Conservation (phyloP, 495 filamentous ascomycete species). For the Xylaria acuta region DNA sequence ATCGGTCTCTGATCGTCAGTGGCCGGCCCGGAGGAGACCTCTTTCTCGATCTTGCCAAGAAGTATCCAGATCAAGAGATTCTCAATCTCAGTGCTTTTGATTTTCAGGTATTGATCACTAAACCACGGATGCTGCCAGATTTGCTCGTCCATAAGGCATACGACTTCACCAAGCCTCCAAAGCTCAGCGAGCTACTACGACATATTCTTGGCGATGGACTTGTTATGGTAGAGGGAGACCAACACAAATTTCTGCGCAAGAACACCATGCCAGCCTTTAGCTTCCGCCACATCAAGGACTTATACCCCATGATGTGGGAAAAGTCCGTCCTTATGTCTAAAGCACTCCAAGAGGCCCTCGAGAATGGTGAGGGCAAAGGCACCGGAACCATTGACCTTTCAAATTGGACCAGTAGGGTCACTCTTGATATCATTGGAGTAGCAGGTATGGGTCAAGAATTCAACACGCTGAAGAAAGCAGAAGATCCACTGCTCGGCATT, state of each 20-base stretch:
- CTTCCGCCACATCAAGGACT: slow-evolving; percentile 76
- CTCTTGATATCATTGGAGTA: slow-evolving; percentile 77
- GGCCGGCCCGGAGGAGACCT: slow-evolving; percentile 49
- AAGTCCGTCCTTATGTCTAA: slow-evolving; percentile 52
- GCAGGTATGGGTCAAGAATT: slow-evolving; percentile 78
- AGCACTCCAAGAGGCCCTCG: slow-evolving; percentile 43
- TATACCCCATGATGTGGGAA: slow-evolving; percentile 77
- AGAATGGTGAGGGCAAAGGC: slow-evolving; percentile 41
- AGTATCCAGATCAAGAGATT: slow-evolving; percentile 56
- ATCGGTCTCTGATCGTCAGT: slow-evolving; percentile 20
- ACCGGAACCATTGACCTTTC: slow-evolving; percentile 62
- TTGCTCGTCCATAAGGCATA: slow-evolving; percentile 67
- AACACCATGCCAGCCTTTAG: slow-evolving; percentile 76
- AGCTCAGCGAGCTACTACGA: slow-evolving; percentile 58
- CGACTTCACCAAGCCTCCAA: slow-evolving; percentile 70
- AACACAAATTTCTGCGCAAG: slow-evolving; percentile 76
- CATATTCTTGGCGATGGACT: slow-evolving; percentile 70
- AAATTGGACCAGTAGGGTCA: slow-evolving; percentile 67
- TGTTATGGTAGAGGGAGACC: slow-evolving; percentile 75
- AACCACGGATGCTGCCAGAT: slow-evolving; percentile 64
- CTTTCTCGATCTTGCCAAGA: slow-evolving; percentile 51
- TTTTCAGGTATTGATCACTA: slow-evolving; percentile 61
- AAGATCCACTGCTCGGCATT: slow-evolving; percentile 64
- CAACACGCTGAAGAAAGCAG: slow-evolving; percentile 61
- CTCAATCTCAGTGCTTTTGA: slow-evolving; percentile 81